Conservation (phyloP, 2,329 filamentous ascomycete species). For the Alternaria sp. region DNA sequence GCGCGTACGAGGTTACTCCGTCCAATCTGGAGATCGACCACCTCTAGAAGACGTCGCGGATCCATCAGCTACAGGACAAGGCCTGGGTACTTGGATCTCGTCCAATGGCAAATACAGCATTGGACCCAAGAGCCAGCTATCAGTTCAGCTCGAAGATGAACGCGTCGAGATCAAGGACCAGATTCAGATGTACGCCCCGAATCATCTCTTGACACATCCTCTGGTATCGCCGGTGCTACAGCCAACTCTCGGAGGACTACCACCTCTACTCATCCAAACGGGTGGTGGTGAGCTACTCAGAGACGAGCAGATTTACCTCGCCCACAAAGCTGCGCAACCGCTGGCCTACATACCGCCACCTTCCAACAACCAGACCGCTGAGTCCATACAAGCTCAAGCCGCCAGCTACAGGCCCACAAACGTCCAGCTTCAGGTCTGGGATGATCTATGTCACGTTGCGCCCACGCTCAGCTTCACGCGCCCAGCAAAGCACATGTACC, state of each 20-base stretch:
- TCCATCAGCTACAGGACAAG: conserved; percentile 5
- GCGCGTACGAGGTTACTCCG: conserved; percentile 45
- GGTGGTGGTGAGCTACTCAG: conserved; percentile 88
- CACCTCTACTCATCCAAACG: conserved; percentile 83
- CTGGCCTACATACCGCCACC: conserved; percentile 70
- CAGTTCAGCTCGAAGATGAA: conserved; percentile 70
- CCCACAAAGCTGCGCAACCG: conserved; percentile 92
- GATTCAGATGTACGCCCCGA: conserved; percentile 87
- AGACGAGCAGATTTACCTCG: conserved; percentile 94
- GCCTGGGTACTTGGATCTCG: conserved; percentile 31
- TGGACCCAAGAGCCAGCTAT: conserved; percentile 54
- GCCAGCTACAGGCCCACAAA: conserved; percentile 82
- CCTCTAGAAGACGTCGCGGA: conserved; percentile 15
- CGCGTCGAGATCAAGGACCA: conserved; percentile 82
- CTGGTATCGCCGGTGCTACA: conserved; percentile 89
- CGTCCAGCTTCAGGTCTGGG: conserved; percentile 95
- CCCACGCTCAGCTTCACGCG: conserved; percentile 93
- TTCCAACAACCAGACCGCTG: conserved; percentile 52
- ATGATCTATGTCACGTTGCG: conserved; percentile 89
- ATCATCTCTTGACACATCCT: conserved; percentile 83
- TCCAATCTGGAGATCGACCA: conserved; percentile 30
- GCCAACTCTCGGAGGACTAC: conserved; percentile 85
- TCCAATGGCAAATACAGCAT: conserved; percentile 47
- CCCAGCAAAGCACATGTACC: conserved; percentile 96
- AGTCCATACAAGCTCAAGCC: conserved; percentile 67